Evolutionary conservation across 2,329 filamentous ascomycete species (phyloP).

Genomic region (Ophiocordyceps unilateralis): DNA sequence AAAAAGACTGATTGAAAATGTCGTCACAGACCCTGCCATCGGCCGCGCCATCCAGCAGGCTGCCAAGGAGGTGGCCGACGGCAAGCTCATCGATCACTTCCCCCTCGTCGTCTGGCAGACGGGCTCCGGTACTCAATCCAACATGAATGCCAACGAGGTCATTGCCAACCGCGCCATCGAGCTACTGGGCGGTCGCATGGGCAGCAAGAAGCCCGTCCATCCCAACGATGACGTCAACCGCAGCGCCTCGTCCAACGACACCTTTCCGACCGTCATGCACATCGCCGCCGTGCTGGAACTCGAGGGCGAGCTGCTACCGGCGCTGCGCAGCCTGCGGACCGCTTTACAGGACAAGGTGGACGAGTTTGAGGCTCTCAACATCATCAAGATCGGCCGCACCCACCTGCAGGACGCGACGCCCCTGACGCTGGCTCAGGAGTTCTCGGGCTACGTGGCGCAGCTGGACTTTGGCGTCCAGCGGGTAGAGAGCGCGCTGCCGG

Average conservation of each 20-base stretch:
- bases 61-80: conserved; percentile 76
- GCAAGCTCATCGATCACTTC: conserved; percentile 94
- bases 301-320: conserved; percentile 68
- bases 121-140: conserved; percentile 94
- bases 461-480: conserved; percentile 81
- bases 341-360: conserved; percentile 80
- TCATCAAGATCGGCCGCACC: conserved; percentile 98
- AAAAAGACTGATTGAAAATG: too few species aligned
- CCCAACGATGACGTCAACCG: conserved; percentile 99
- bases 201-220: conserved; percentile 95
- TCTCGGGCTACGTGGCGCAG: conserved; percentile 93
- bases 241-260: conserved; percentile 96
- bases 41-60: conserved; percentile 90
- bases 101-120: conserved; percentile 99
- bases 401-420: conserved; percentile 96
- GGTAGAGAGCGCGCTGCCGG: conserved; percentile 65
- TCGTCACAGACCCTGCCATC: conserved; percentile 46
- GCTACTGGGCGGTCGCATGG: conserved; percentile 86
- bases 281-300: conserved; percentile 92
- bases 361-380: conserved; percentile 65
- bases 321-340: conserved; percentile 63
- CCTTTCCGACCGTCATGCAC: conserved; percentile 99
- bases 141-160: conserved; percentile 99
- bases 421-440: conserved; percentile 88
- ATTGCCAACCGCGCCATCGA: conserved; percentile 99